Base-by-base conservation (phyloP, 164 flowering plant species). In the Pachysandra terminalis region DNA sequence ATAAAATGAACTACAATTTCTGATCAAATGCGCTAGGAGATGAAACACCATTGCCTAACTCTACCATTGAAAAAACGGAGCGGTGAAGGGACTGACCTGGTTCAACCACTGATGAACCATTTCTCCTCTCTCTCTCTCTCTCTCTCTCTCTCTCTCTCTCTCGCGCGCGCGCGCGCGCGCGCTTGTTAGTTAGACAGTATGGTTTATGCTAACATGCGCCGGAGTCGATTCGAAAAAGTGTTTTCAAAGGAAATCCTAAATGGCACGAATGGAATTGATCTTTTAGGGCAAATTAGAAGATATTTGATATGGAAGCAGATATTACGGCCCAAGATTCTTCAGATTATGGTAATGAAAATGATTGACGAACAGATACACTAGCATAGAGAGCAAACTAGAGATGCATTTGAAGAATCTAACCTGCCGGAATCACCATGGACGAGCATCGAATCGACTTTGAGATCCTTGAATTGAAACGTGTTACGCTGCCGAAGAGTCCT, bases 401-500 rank as follows among this genome's bases (percentile, higher is more conserved):
- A 35, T 1, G 63, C 24, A 32, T 32, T 32, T 5, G 32, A 57
- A 27, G 63, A 21, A 28, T 45, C 35, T 41, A n/a, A 80, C 77
- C 79, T 17, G 73, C 61, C 63, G 32, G 79, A 62, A 68, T 32
- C 26, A 69, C 26, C 69, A 59, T 64, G 73, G 81, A 66, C 64
- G 80, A 80, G 40, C 52, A 63, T 12, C 65, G 68, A 56, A 59
- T 41, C n/a, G 74, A 56, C 1, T 26, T 66, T 22, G 69, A 24
- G 51, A 70, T 68, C 56, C 70, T 79, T 9, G 54, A 53, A 66
- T 67, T 66, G 70, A 58, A 70, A 49, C 82, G 74, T 16, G 63
- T 77, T 1, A 78, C 65, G 71, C 59, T 65, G 74, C 78, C 73
- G 56, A 76, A 59, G 59, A 78, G 63, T 63, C 68, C 19, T 22